These are phyloP conservation scores for Amanita subjunquillea DNA, from an alignment of 768 basidiomycete species.

Conservation along the genomic window DNA sequence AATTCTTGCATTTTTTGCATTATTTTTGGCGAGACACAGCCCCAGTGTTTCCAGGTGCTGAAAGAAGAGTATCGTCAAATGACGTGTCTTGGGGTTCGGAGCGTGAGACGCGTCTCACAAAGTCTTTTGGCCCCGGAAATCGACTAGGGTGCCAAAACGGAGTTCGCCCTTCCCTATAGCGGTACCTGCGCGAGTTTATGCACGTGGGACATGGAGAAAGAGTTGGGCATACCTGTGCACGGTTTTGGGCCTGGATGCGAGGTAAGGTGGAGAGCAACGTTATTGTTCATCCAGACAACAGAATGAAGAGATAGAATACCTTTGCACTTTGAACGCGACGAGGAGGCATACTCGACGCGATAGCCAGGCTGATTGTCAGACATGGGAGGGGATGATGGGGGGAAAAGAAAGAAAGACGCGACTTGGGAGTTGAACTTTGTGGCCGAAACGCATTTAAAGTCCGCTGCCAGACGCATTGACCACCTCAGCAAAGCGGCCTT, in stretches of 20 bases:
- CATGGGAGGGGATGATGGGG: constrained; percentile 20
- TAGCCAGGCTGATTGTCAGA: constrained; percentile 53
- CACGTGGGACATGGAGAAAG: constrained; percentile 4
- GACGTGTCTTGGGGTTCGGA: not conserved
- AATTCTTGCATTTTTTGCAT: constrained; percentile 60
- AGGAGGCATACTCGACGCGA: constrained; percentile 68
- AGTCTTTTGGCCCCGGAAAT: constrained; percentile 56
- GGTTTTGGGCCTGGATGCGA: constrained; percentile 60
- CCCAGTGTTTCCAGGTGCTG: constrained; percentile 88
- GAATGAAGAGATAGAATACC: constrained; percentile 28
- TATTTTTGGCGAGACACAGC: constrained; percentile 66
- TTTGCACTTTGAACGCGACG: constrained; percentile 68
- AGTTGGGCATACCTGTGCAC: constrained; percentile 42
- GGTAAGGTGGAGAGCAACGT: constrained; percentile 10
- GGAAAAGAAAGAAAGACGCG: constrained; percentile 20
- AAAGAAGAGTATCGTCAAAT: not conserved
- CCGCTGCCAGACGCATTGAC: constrained; percentile 37
- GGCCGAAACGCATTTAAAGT: constrained; percentile 30
- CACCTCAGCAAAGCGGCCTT: constrained; percentile 14
- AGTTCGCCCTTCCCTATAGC: constrained; percentile 62
- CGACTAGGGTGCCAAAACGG: constrained; percentile 66
- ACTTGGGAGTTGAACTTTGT: constrained; percentile 15
- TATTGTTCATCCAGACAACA: not conserved
- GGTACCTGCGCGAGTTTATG: constrained; percentile 36
- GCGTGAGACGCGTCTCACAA: constrained; percentile 37